These are phyloP conservation scores for Anastatica hierochuntica DNA, from an alignment of 345 rosid genomes.

Conservation along the genomic window DNA sequence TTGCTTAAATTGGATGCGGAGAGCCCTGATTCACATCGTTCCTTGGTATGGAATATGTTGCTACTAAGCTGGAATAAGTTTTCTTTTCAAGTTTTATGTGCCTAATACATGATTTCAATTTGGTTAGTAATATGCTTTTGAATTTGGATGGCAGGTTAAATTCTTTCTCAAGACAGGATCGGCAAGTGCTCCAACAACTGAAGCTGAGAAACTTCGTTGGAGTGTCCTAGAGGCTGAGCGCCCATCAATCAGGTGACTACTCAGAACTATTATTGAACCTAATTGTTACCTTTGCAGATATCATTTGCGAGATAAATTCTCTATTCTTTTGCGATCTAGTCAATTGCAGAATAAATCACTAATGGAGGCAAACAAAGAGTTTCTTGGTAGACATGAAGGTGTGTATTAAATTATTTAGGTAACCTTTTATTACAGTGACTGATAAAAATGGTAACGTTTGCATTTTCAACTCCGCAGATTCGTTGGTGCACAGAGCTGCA, in stretches of 20 bases:
- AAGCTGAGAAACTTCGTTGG: constrained; percentile 75
- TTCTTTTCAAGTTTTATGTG: background rate
- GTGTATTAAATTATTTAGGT: constrained; percentile 1
- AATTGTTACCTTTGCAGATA: background rate
- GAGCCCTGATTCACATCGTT: constrained; percentile 78
- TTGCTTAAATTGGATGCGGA: constrained; percentile 76
- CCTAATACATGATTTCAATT: background rate
- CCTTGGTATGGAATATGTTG: constrained; percentile 52
- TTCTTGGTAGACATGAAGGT: constrained; percentile 78
- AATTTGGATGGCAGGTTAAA: constrained; percentile 45
- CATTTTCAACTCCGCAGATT: constrained; percentile 37
- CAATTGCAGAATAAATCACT: constrained; percentile 74
- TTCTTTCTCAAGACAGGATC: constrained; percentile 69
- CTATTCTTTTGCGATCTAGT: constrained; percentile 32
- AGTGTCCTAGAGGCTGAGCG: constrained; percentile 89
- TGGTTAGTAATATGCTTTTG: constrained; percentile 3
- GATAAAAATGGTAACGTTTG: background rate
- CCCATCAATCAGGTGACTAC: constrained; percentile 60
- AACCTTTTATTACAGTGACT: background rate
- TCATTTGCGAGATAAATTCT: constrained; percentile 1
- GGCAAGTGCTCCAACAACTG: constrained; percentile 52
- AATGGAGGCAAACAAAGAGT: constrained; percentile 60
- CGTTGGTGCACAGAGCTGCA: constrained; percentile 90
- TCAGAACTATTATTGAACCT: background rate
- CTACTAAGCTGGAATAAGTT: background rate